Conservation (phyloP, 306 rosid genomes). For the Quillaja saponaria region DNA sequence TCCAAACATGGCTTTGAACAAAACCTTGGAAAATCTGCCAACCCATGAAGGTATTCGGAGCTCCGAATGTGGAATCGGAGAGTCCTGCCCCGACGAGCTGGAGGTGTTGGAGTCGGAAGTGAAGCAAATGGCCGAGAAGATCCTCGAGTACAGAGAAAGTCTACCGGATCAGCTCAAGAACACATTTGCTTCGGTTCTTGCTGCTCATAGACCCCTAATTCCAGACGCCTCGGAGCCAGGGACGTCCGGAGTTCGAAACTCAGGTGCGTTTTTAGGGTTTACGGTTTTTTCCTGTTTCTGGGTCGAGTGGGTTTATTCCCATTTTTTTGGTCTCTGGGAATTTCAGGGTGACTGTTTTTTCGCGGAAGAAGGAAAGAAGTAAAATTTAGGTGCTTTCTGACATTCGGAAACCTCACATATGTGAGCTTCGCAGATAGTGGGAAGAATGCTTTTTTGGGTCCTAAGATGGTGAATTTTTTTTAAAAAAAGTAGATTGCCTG, state of each 20-base stretch:
- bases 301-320: background rate
- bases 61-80: conserved; percentile 30
- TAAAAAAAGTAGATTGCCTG: background rate
- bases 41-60: conserved; percentile 31
- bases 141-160: conserved; percentile 56
- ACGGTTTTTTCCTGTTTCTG: background rate
- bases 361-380: background rate
- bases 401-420: background rate
- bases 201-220: conserved; percentile 51
- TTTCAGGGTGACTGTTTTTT: too few relatives aligned
- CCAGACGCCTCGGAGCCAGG: conserved; percentile 31
- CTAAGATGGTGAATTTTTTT: background rate
- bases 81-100: conserved; percentile 36
- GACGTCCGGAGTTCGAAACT: conserved; percentile 23
- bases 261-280: conserved; percentile 20
- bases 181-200: conserved; percentile 49
- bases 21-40: conserved; percentile 6
- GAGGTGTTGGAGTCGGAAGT: conserved; percentile 60
- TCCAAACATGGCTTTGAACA: conserved; percentile 35
- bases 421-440: background rate
- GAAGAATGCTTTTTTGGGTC: background rate
- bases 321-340: background rate
- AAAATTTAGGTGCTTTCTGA: background rate
- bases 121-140: conserved; percentile 56
- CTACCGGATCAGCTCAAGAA: conserved; percentile 64